Conservation (phyloP, 1,284 basidiomycete species). For the Cystobasidiaceae sp. region DNA sequence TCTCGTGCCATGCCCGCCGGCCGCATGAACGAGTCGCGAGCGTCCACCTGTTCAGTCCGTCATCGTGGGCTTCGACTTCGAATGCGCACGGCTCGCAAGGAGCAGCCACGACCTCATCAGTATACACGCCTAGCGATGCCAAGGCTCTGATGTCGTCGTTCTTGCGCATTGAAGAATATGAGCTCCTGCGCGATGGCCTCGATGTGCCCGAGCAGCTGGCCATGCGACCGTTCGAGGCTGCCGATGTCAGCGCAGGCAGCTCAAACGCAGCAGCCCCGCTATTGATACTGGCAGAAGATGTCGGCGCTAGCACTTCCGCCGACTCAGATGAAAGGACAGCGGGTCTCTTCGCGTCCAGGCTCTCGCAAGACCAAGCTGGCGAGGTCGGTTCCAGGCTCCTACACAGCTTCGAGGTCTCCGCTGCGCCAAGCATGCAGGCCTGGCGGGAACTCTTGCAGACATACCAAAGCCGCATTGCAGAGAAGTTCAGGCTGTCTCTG, state of each 20-base stretch:
- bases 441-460: slow-evolving; percentile 14
- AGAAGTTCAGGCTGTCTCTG: neutral
- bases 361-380: neutral
- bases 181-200: slow-evolving; percentile 24
- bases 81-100: no score
- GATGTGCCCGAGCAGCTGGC: slow-evolving; percentile 23
- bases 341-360: no score
- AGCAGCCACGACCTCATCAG: no score
- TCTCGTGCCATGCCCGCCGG: no score
- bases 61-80: no score
- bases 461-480: neutral
- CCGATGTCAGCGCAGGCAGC: no score
- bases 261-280: neutral
- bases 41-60: no score
- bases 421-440: neutral
- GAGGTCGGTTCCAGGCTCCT: neutral
- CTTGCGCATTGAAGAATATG: slow-evolving; percentile 20
- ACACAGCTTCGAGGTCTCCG: slow-evolving; percentile 4
- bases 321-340: no score
- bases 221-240: neutral
- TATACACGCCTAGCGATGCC: slow-evolving; percentile 11
- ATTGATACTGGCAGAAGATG: slow-evolving; percentile 11
- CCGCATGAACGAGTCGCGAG: no score
- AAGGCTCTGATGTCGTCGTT: slow-evolving; percentile 28
- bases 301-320: neutral